These are phyloP conservation scores for Pichia sp. DNA, from an alignment of 1,139 yeast genomes.

Conservation along the genomic window DNA sequence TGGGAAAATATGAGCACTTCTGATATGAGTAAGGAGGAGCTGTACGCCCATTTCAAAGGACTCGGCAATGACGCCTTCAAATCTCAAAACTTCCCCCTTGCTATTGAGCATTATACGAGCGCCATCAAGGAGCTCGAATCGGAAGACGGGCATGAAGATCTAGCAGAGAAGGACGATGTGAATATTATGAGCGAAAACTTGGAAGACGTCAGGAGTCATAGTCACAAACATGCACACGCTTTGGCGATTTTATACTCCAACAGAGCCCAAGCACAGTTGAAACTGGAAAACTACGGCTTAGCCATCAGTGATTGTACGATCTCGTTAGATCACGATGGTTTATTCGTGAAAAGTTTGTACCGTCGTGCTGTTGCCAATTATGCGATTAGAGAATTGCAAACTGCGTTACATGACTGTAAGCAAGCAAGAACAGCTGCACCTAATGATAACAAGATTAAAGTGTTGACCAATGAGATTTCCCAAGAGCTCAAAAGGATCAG, in stretches of 20 bases:
- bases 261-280: constrained; percentile 86
- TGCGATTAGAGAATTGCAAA: constrained; percentile 72
- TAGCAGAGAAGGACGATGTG: background rate
- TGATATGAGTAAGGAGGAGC: constrained; percentile 12
- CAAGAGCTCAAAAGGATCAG: constrained; percentile 68
- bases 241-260: constrained; percentile 72
- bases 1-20: background rate
- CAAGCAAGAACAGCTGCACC: constrained; percentile 56
- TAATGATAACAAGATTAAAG: constrained; percentile 62
- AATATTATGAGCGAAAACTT: constrained; percentile 10
- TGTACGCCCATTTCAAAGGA: constrained; percentile 43
- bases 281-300: constrained; percentile 78
- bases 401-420: constrained; percentile 69
- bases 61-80: constrained; percentile 72
- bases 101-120: constrained; percentile 64
- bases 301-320: constrained; percentile 74
- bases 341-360: constrained; percentile 71
- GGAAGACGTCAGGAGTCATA: constrained; percentile 13
- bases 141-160: background rate
- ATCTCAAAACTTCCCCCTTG: constrained; percentile 58
- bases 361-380: constrained; percentile 80
- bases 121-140: constrained; percentile 56
- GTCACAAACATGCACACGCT: constrained; percentile 13
- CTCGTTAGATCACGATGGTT: constrained; percentile 65
- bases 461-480: constrained; percentile 60